Conservation (phyloP, 2,329 filamentous ascomycete species). For the Phyllosticta paracitricarpa region DNA sequence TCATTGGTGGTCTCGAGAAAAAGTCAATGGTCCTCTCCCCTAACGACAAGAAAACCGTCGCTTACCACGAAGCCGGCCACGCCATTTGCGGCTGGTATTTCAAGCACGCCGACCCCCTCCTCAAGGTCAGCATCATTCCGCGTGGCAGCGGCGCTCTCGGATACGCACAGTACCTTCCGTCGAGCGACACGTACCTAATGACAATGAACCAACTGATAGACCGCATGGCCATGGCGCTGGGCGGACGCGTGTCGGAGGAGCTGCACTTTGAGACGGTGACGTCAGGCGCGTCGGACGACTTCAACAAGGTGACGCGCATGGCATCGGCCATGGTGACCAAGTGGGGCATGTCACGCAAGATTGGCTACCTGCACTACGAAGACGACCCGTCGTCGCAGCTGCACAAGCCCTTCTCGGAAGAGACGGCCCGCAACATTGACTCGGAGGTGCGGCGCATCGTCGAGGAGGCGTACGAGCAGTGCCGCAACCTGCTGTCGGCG, state of each 20-base stretch:
- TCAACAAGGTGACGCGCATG: conserved; percentile 96
- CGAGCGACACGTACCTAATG: conserved; percentile 89
- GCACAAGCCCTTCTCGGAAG: conserved; percentile 91
- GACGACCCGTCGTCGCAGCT: conserved; percentile 69
- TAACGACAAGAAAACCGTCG: conserved; percentile 89
- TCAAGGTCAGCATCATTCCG: conserved; percentile 98
- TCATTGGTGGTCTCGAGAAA: conserved; percentile 93
- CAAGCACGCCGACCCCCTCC: conserved; percentile 86
- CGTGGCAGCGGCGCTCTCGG: conserved; percentile 87
- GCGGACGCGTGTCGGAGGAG: conserved; percentile 89
- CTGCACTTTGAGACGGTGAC: conserved; percentile 95
- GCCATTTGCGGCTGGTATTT: conserved; percentile 99
- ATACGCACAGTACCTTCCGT: conserved; percentile 94
- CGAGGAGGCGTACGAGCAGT: conserved; percentile 85
- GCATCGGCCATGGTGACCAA: conserved; percentile 98
- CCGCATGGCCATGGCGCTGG: conserved; percentile 98
- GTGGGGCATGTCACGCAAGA: conserved; percentile 94
- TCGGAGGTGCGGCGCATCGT: conserved; percentile 84
- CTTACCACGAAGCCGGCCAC: conserved; percentile 96
- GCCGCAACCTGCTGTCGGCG: conserved; percentile 68
- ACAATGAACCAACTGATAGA: conserved; percentile 94
- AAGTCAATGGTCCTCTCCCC: conserved; percentile 90
- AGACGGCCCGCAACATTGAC: conserved; percentile 88
- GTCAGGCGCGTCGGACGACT: conserved; percentile 89
- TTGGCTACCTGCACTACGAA: conserved; percentile 87